A percentile compares a stretch with the other conserved stretches of the same genome.
Evolutionary conservation across 1,284 basidiomycete genomes (phyloP).

Genomic region (Coniferiporia sulphurascens): DNA sequence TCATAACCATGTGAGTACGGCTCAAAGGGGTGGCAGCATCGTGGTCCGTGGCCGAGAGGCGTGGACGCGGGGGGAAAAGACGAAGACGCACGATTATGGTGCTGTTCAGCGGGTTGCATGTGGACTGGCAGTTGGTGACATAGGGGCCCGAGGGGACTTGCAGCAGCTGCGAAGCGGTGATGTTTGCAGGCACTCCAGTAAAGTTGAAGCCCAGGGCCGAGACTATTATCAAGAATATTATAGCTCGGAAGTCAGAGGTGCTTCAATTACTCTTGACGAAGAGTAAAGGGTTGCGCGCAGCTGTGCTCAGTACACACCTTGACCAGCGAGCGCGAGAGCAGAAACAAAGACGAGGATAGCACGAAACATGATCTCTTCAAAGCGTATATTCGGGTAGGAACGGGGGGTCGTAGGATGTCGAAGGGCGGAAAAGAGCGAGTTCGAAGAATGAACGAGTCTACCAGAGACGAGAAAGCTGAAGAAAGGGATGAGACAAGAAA

Average conservation of each 20-base stretch:
- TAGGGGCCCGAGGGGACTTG: conserved; percentile 32
- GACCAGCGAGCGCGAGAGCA: conserved; percentile 42
- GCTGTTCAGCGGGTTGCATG: conserved; percentile 35
- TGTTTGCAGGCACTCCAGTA: conserved; percentile 35
- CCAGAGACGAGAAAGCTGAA: conserved; percentile 16
- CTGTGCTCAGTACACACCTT: conserved; percentile 34
- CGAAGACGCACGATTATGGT: conserved; percentile 35
- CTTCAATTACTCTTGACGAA: neutral
- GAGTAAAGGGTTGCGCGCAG: neutral
- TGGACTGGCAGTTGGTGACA: conserved; percentile 37
- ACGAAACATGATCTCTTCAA: conserved; percentile 5
- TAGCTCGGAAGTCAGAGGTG: too few species aligned
- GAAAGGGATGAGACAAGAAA: neutral
- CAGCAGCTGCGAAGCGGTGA: conserved; percentile 44
- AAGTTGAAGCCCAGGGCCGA: conserved; percentile 26
- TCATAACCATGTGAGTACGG: neutral
- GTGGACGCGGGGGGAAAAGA: neutral
- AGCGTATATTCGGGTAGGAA: neutral
- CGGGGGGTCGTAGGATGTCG: neutral
- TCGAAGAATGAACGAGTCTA: conserved; percentile 4
- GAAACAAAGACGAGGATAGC: conserved; percentile 27
- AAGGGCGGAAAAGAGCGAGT: neutral
- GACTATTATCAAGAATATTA: neutral
- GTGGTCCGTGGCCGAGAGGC: neutral
- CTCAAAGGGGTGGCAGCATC: neutral